Percentiles rank a stretch among this genome's conserved stretches.
These are phyloP conservation scores for Venturiaceae sp. DNA, from an alignment of 2,329 filamentous ascomycete genomes.

Conservation along the genomic window DNA sequence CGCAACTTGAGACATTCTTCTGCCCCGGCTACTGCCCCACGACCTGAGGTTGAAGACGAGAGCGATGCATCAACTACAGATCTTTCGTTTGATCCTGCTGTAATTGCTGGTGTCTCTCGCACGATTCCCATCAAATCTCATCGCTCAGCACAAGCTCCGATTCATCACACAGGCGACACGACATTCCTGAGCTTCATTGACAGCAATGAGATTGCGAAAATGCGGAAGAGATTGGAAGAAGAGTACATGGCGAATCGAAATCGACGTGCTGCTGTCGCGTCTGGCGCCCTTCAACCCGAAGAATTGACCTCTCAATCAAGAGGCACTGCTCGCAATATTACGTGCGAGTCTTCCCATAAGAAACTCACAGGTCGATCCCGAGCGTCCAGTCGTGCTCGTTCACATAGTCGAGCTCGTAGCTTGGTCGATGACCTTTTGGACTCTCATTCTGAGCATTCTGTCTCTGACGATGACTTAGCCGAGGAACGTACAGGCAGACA, in stretches of 20 bases:
- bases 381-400: slow-evolving; percentile 3
- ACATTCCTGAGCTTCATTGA: slow-evolving; percentile 48
- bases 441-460: not conserved
- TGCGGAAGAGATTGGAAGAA: slow-evolving; percentile 46
- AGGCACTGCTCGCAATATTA: not conserved
- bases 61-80: slow-evolving; percentile 30
- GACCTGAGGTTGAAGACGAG: slow-evolving; percentile 13
- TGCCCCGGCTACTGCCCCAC: slow-evolving; percentile 6
- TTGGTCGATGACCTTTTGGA: slow-evolving; percentile 11
- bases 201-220: slow-evolving; percentile 39
- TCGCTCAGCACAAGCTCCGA: not conserved
- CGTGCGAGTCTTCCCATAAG: not conserved
- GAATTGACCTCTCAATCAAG: slow-evolving; percentile 12
- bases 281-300: slow-evolving; percentile 3
- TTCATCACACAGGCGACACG: slow-evolving; percentile 23
- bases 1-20: slow-evolving; percentile 6
- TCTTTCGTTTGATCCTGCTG: slow-evolving; percentile 21
- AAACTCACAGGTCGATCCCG: slow-evolving; percentile 2
- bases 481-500: not conserved
- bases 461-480: not conserved
- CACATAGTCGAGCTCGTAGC: slow-evolving; percentile 5
- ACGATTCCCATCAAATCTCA: not conserved
- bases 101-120: slow-evolving; percentile 1
- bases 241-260: slow-evolving; percentile 36
- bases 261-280: slow-evolving; percentile 13